Evolutionary conservation across 2,329 filamentous ascomycete species (phyloP), one percentile per base, ranked within the genome.

Genomic region (Fusarium praegraminearum): DNA sequence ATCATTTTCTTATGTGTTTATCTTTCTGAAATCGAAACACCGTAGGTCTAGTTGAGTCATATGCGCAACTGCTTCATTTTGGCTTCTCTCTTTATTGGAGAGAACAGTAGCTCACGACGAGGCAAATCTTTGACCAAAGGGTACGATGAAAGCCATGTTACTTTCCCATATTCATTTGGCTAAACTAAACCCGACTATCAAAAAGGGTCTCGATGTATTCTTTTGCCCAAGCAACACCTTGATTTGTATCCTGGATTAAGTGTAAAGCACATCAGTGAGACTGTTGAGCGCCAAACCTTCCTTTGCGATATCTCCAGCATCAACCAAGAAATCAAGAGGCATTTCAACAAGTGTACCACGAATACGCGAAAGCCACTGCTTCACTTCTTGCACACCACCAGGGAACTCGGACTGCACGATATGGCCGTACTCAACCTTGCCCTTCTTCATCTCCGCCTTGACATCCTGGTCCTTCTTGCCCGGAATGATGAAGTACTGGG

Each of bases 301-400:
- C 84, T 94, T 90, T 6, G 94, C 95, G 78, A 98, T 90, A 78
- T 98, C 94, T 74, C 93, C 62, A 22, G 87, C 11, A 88, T 87
- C 35, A 94, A 74, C 91, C 90, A 78, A 97, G 82, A 83, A 98
- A 98, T 93, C 84, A 72, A 98, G 83, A 30, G 94, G 93, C 94
- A 98, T 98, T 83, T 97, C 93, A 10, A 98, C 91, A 46, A 94
- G 80, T 11, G 86, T 92, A 3, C 92, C 92, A 64, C 89, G 86
- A 40, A 94, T 83, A 56, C 87, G 84, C 57, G 85, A 84, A 57
- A 94, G 81, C 80, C 89, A 86, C 52, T 90, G 87, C 81, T 93
- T 94, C 62, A 94, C 84, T 77, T 92, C 90, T n/a, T 82, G 82
- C 45, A 90, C 89, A 10, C 94, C 92, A 68, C 90, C 87, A 0